These are phyloP conservation scores for Acanthamoeba rhysodes DNA, from an alignment of 208 protist genomes.

Conservation along the genomic window DNA sequence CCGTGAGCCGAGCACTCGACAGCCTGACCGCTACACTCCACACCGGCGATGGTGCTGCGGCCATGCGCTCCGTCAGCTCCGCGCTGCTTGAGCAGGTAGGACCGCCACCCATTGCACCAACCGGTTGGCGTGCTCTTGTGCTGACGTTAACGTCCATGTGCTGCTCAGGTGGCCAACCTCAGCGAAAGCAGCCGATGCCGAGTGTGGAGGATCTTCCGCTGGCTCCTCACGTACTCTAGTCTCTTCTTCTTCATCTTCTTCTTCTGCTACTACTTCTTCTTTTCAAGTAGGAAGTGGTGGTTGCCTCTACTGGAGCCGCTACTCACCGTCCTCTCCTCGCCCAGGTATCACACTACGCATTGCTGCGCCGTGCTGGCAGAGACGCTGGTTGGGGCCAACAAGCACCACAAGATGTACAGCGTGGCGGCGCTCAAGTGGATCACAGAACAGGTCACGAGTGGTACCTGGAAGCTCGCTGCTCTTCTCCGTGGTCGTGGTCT, in stretches of 20 bases:
- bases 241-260: neutral
- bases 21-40: neutral
- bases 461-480: neutral
- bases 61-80: neutral
- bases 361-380: neutral
- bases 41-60: neutral
- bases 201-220: neutral
- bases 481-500: neutral
- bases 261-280: too few species aligned
- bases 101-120: neutral
- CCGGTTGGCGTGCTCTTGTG: neutral
- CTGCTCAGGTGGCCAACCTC: neutral
- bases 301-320: too few species aligned
- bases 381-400: neutral
- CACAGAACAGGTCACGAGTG: neutral
- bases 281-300: too few species aligned
- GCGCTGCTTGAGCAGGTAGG: conserved; percentile 3
- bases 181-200: neutral
- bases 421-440: conserved; percentile 3
- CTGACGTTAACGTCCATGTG: neutral
- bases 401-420: conserved; percentile 11
- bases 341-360: neutral
- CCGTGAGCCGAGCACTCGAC: neutral
- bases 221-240: neutral
- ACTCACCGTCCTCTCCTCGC: neutral